Evolutionary conservation across 768 basidiomycete genomes (phyloP).

Genomic region (Russula abietina): DNA sequence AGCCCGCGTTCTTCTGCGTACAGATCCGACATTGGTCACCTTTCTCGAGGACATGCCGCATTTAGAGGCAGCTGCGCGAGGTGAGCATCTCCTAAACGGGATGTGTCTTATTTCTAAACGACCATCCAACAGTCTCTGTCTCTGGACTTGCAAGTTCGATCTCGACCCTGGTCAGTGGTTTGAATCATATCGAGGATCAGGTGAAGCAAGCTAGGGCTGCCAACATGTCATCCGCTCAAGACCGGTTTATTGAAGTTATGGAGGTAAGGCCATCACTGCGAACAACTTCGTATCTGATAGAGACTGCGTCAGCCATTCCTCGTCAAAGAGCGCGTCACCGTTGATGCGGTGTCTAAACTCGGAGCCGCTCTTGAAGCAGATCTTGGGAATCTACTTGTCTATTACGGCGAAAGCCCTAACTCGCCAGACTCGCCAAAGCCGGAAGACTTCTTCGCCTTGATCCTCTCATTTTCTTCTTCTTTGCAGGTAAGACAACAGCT

Average conservation of each 20-base stretch:
- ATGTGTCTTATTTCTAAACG: background rate
- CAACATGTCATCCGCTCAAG: slow-evolving; percentile 35
- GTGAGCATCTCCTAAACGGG: slow-evolving; percentile 37
- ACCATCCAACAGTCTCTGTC: slow-evolving; percentile 55
- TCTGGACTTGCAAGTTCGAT: slow-evolving; percentile 57
- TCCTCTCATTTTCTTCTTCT: slow-evolving; percentile 67
- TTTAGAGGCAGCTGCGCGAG: slow-evolving; percentile 75
- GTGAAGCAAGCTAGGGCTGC: slow-evolving; percentile 39
- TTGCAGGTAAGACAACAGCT: slow-evolving; percentile 47
- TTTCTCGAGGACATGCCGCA: slow-evolving; percentile 80
- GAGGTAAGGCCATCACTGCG: slow-evolving; percentile 38
- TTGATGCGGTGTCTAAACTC: slow-evolving; percentile 65
- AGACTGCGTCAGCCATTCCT: slow-evolving; percentile 34
- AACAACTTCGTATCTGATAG: background rate
- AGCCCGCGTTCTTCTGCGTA: slow-evolving; percentile 64
- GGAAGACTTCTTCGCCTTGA: slow-evolving; percentile 75
- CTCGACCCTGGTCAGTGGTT: slow-evolving; percentile 49
- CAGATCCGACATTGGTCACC: slow-evolving; percentile 55
- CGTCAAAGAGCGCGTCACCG: slow-evolving; percentile 40
- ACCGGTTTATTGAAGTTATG: slow-evolving; percentile 67
- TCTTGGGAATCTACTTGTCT: slow-evolving; percentile 52
- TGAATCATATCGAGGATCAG: slow-evolving; percentile 53
- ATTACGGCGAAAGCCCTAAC: slow-evolving; percentile 73
- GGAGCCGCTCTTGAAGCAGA: slow-evolving; percentile 51
- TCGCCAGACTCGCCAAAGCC: slow-evolving; percentile 60